Evolutionary conservation across 371 early-diverging fungal genomes (phyloP).

Genomic region (Mucor piriformis): DNA sequence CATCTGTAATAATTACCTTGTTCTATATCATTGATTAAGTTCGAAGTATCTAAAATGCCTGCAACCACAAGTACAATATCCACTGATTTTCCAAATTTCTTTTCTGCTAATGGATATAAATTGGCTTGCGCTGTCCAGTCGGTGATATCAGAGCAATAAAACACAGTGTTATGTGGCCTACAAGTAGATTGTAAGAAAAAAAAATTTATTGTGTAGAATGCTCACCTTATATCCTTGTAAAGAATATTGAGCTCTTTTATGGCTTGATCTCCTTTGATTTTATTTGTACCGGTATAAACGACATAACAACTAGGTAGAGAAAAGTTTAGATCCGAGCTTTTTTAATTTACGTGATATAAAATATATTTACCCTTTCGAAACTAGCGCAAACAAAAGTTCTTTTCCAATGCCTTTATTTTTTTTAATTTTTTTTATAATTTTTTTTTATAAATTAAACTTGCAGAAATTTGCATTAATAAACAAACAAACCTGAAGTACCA

Average conservation of each 20-base stretch:
- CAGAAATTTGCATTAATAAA: neutral
- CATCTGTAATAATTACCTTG: too few relatives aligned
- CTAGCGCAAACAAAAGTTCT: constrained; percentile 18
- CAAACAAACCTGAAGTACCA: constrained; percentile 34
- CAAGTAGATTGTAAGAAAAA: too few relatives aligned
- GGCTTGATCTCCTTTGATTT: constrained; percentile 26
- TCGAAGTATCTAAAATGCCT: constrained; percentile 55
- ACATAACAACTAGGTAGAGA: constrained; percentile 26
- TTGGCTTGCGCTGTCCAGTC: constrained; percentile 48
- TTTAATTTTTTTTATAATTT: too few relatives aligned
- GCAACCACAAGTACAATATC: constrained; percentile 72
- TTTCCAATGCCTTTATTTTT: constrained; percentile 37
- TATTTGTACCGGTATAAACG: constrained; percentile 34
- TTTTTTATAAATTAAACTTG: neutral
- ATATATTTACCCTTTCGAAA: constrained; percentile 32
- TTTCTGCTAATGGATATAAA: constrained; percentile 43
- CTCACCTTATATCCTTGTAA: constrained; percentile 9
- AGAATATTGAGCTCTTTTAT: constrained; percentile 8
- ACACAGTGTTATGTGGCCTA: constrained; percentile 30
- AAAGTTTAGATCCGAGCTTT: neutral
- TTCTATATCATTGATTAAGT: constrained; percentile 42
- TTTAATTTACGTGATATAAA: too few relatives aligned
- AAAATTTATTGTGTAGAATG: too few relatives aligned
- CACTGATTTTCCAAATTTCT: constrained; percentile 45
- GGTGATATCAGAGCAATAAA: constrained; percentile 61